A percentile compares a stretch with the other conserved stretches of the same genome.
Evolutionary conservation across 352 stramenopile species (phyloP).

Genomic region (Thalassiosira hispida): DNA sequence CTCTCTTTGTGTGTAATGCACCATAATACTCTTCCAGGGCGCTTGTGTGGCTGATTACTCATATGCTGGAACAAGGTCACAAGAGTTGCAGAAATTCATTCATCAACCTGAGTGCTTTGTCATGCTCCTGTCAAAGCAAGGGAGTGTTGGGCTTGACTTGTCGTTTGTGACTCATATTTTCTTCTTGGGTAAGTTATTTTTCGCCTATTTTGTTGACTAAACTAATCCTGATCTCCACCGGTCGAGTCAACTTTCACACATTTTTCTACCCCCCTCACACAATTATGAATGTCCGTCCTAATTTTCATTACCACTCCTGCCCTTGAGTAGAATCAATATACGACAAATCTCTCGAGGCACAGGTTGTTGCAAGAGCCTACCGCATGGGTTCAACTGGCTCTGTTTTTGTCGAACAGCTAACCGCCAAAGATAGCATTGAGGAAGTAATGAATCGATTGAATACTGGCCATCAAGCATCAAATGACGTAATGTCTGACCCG

Average conservation of each 20-base stretch:
- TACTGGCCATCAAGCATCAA: conserved; percentile 8
- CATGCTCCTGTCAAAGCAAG: conserved; percentile 93
- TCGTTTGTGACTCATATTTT: conserved; percentile 99
- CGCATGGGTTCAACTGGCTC: conserved; percentile 93
- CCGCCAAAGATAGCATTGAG: conserved; percentile 79
- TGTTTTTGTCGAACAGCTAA: conserved; percentile 90
- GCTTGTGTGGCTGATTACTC: conserved; percentile 83
- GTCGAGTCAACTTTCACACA: too few relatives aligned
- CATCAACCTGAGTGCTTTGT: conserved; percentile 77
- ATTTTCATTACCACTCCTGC: conserved; percentile 28
- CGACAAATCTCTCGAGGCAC: conserved; percentile 93
- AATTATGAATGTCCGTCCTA: not conserved
- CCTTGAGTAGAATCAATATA: conserved; percentile 91
- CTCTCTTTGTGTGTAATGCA: not conserved
- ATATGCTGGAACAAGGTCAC: conserved; percentile 51
- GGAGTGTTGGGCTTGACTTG: conserved; percentile 94
- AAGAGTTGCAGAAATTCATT: conserved; percentile 84
- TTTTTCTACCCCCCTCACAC: not conserved
- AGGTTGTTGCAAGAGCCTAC: conserved; percentile 95
- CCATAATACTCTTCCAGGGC: conserved; percentile 7
- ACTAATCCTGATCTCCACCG: too few relatives aligned
- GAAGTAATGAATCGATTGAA: conserved; percentile 74
- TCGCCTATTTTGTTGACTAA: too few relatives aligned
- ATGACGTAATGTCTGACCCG: not conserved
- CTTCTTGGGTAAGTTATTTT: conserved; percentile 84